phyloP scores from a whole-genome alignment of 2,329 filamentous ascomycete species.

The Talaromyces sp. region DNA sequence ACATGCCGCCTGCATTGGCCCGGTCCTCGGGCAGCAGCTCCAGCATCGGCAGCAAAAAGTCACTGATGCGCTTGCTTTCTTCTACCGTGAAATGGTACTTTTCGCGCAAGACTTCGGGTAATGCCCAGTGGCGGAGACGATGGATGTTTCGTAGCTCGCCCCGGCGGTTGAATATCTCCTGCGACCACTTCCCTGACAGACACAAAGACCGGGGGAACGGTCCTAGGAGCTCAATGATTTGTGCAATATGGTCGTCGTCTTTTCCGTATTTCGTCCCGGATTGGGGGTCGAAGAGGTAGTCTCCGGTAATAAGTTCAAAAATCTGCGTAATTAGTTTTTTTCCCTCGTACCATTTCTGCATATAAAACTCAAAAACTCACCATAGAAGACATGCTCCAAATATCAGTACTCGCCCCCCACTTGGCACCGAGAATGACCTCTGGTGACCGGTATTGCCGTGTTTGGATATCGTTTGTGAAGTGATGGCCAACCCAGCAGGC shows the following conservation, averaged over 20 bases:
- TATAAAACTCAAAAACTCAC: slow-evolving; percentile 49
- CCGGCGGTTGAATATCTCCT: slow-evolving; percentile 98
- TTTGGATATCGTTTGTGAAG: slow-evolving; percentile 99
- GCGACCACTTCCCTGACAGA: slow-evolving; percentile 91
- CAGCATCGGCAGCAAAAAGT: slow-evolving; percentile 86
- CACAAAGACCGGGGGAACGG: slow-evolving; percentile 90
- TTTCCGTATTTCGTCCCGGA: slow-evolving; percentile 99
- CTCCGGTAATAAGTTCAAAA: slow-evolving; percentile 95
- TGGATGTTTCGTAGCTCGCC: slow-evolving; percentile 97
- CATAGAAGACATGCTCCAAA: slow-evolving; percentile 99
- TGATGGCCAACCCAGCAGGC: slow-evolving; percentile 99
- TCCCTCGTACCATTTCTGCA: too few relatives aligned
- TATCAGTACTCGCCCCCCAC: slow-evolving; percentile 98
- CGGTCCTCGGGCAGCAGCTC: slow-evolving; percentile 82
- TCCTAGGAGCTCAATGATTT: slow-evolving; percentile 95
- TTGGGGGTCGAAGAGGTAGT: slow-evolving; percentile 97
- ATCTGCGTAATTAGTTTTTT: slow-evolving; percentile 53
- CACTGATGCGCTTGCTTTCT: slow-evolving; percentile 71
- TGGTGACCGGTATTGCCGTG: slow-evolving; percentile 90
- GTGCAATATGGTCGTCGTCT: slow-evolving; percentile 97
- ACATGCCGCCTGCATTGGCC: slow-evolving; percentile 95
- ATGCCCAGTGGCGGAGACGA: slow-evolving; percentile 88
- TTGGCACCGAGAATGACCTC: slow-evolving; percentile 96
- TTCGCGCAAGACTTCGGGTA: slow-evolving; percentile 86
- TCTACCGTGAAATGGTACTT: slow-evolving; percentile 94